phyloP scores from a whole-genome alignment of 345 rosid genomes.

The Linum tenue region DNA sequence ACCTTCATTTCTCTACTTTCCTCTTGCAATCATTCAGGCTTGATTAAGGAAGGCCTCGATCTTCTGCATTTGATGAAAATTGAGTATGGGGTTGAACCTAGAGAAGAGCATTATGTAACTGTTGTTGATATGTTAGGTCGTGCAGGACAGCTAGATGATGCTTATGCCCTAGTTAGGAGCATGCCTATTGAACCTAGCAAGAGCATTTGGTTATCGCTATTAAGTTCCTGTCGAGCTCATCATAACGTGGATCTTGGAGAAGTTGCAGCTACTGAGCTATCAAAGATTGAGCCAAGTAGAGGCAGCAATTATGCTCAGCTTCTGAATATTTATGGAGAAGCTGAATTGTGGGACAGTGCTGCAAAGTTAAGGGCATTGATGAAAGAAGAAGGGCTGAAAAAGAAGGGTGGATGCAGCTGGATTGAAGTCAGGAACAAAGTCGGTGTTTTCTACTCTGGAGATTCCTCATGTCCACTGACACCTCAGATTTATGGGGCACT shows the following conservation, averaged over 20 bases:
- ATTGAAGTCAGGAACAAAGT: not conserved
- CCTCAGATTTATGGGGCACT: conserved; percentile 36
- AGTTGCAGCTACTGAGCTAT: conserved; percentile 46
- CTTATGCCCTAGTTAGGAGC: conserved; percentile 40
- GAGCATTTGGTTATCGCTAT: conserved; percentile 63
- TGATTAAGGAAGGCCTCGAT: conserved; percentile 46
- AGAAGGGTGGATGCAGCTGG: conserved; percentile 65
- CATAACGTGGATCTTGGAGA: conserved; percentile 51
- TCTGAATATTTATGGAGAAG: conserved; percentile 2
- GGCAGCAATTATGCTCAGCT: conserved; percentile 57
- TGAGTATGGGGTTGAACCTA: conserved; percentile 41
- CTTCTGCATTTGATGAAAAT: conserved; percentile 44
- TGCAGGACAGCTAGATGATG: conserved; percentile 52
- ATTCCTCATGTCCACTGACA: conserved; percentile 33
- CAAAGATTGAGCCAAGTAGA: conserved; percentile 45
- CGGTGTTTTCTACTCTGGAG: conserved; percentile 54
- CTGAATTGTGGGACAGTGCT: conserved; percentile 48
- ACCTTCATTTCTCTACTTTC: conserved; percentile 65
- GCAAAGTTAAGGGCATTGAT: conserved; percentile 40
- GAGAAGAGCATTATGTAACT: conserved; percentile 57
- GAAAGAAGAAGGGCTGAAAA: conserved; percentile 62
- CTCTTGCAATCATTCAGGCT: conserved; percentile 77
- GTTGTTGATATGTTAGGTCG: conserved; percentile 77
- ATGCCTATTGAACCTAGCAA: conserved; percentile 50
- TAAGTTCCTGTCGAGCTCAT: conserved; percentile 52